These are phyloP conservation scores for Entomortierella parvispora DNA, from an alignment of 192 early-diverging fungal genomes.

Conservation along the genomic window DNA sequence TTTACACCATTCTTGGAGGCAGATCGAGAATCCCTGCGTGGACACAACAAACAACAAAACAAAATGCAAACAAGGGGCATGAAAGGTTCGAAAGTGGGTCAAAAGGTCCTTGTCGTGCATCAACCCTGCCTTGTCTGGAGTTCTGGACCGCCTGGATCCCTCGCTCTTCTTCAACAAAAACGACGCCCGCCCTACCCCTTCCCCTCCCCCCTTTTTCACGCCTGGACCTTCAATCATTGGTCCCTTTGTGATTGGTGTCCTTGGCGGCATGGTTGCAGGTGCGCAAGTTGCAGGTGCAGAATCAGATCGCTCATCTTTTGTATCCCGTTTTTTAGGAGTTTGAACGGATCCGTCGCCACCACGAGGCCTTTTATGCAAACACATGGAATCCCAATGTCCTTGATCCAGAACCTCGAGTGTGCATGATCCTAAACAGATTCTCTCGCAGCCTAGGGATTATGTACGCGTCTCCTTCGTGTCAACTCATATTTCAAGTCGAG, in stretches of 20 bases:
- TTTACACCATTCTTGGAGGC: too few species aligned
- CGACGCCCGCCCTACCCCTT: too few species aligned
- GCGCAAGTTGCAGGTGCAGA: neutral
- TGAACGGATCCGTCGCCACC: constrained; percentile 37
- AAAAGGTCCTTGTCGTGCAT: too few species aligned
- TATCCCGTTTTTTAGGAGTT: constrained; percentile 24
- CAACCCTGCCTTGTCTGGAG: too few species aligned
- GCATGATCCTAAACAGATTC: constrained; percentile 54
- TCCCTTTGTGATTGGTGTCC: neutral
- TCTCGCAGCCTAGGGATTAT: constrained; percentile 37
- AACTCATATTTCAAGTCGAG: constrained; percentile 34
- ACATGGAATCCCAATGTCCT: constrained; percentile 41
- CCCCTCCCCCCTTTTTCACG: too few species aligned
- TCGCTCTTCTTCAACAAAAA: too few species aligned
- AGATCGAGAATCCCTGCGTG: too few species aligned
- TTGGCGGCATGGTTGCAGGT: neutral
- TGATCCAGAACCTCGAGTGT: constrained; percentile 43
- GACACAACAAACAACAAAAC: too few species aligned
- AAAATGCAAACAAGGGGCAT: too few species aligned
- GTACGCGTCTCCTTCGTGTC: constrained; percentile 49
- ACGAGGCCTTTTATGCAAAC: constrained; percentile 25
- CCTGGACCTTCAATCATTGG: too few species aligned
- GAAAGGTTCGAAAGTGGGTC: too few species aligned
- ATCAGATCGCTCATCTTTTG: neutral
- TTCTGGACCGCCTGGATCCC: too few species aligned